These are phyloP conservation scores for Zygosaccharomyces sapae DNA, from an alignment of 1,139 yeast genomes.

Conservation along the genomic window DNA sequence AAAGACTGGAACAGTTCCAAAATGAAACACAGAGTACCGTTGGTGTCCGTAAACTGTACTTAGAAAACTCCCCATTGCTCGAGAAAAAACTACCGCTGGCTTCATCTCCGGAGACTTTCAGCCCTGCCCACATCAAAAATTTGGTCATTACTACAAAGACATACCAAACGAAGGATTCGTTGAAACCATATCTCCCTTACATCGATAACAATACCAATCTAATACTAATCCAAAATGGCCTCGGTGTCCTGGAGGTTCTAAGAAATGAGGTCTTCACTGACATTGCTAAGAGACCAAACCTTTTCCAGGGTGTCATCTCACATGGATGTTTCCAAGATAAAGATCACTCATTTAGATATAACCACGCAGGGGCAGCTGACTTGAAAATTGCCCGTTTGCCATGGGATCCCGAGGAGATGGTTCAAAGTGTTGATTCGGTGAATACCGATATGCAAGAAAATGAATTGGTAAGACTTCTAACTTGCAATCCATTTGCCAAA, in stretches of 20 bases:
- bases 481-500: constrained; percentile 27
- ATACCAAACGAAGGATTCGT: constrained; percentile 49
- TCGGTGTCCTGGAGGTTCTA: constrained; percentile 66
- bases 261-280: constrained; percentile 56
- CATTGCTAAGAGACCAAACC: constrained; percentile 45
- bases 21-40: constrained; percentile 28
- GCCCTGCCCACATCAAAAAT: constrained; percentile 43
- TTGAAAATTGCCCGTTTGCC: constrained; percentile 51
- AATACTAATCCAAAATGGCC: constrained; percentile 78
- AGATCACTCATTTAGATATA: constrained; percentile 36
- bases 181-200: constrained; percentile 46
- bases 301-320: constrained; percentile 71
- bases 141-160: constrained; percentile 67
- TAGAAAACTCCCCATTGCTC: constrained; percentile 17
- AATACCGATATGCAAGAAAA: constrained; percentile 19
- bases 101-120: constrained; percentile 31
- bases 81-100: constrained; percentile 23
- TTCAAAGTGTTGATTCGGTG: constrained; percentile 24
- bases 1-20: constrained; percentile 32
- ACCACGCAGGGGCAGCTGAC: constrained; percentile 67
- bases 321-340: constrained; percentile 62
- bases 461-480: constrained; percentile 30
- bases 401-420: constrained; percentile 23
- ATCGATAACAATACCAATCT: constrained; percentile 54
- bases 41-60: constrained; percentile 32